Percentiles rank a stretch among this genome's conserved stretches.
Evolutionary conservation across 1,139 yeast species (phyloP).

Genomic region (Candida tropicalis): DNA sequence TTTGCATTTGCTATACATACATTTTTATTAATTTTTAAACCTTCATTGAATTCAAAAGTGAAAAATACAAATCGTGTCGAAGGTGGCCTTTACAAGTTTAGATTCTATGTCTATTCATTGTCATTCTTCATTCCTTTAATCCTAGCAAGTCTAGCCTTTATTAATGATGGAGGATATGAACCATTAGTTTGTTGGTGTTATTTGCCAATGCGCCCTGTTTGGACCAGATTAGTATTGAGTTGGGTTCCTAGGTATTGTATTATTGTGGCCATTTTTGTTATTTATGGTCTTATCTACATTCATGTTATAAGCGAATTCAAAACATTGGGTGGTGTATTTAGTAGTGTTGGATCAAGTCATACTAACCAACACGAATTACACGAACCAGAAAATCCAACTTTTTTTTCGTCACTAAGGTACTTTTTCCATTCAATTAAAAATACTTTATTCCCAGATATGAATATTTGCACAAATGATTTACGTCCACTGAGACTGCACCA

Average conservation of each 20-base stretch:
- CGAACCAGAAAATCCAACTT: conserved; percentile 31
- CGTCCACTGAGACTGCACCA: background rate
- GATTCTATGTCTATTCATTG: conserved; percentile 60
- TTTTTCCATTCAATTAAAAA: conserved; percentile 28
- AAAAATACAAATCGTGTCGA: conserved; percentile 49
- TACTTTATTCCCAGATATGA: conserved; percentile 31
- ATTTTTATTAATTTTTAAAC: conserved; percentile 69
- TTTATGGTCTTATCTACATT: conserved; percentile 72
- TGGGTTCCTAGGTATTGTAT: conserved; percentile 84
- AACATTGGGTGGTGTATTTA: conserved; percentile 50
- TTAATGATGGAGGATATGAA: conserved; percentile 53
- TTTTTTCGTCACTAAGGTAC: conserved; percentile 38
- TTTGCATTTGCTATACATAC: conserved; percentile 84
- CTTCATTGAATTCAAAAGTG: conserved; percentile 50
- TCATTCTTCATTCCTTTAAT: conserved; percentile 66
- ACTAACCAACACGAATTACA: conserved; percentile 11
- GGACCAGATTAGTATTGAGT: conserved; percentile 75
- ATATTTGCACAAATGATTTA: background rate
- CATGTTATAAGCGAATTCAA: conserved; percentile 69
- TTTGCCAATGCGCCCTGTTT: conserved; percentile 69
- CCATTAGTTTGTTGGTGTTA: conserved; percentile 81
- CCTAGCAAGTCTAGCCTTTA: conserved; percentile 75
- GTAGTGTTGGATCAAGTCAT: conserved; percentile 5
- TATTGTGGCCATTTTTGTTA: conserved; percentile 59
- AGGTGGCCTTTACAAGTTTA: conserved; percentile 72